Conservation (phyloP, 768 basidiomycete species). For the Peribolospora baueri region DNA sequence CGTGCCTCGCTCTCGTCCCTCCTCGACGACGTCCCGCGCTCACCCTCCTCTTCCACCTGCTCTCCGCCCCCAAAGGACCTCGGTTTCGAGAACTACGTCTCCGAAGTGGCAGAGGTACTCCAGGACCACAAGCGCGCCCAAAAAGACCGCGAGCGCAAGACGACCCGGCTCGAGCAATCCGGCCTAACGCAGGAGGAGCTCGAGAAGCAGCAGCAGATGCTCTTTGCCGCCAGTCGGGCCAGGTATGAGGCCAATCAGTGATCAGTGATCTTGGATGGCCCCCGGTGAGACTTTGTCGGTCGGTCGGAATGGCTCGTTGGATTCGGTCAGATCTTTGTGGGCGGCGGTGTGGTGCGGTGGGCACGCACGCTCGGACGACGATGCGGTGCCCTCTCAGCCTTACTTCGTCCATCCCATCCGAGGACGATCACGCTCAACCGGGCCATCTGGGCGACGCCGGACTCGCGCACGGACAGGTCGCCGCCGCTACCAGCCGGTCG, state of each 20-base stretch:
- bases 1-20: slow-evolving; percentile 9
- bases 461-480: no score
- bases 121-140: slow-evolving; percentile 68
- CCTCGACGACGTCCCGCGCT: neutral
- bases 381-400: no score
- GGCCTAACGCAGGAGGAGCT: slow-evolving; percentile 82
- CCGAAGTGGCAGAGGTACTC: slow-evolving; percentile 73
- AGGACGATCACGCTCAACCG: no score
- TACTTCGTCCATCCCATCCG: no score
- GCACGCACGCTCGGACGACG: no score
- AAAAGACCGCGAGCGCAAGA: slow-evolving; percentile 70
- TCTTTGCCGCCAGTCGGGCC: slow-evolving; percentile 70
- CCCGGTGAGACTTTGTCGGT: no score
- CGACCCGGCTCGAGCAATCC: slow-evolving; percentile 62
- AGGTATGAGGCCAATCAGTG: slow-evolving; percentile 15
- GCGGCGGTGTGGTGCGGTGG: no score
- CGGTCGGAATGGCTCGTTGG: no score
- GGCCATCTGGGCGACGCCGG: no score
- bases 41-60: neutral
- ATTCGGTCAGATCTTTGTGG: no score
- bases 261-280: no score
- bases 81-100: slow-evolving; percentile 72
- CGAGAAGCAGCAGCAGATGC: slow-evolving; percentile 55
- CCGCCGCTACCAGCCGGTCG: no score
- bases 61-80: slow-evolving; percentile 33